Conservation (phyloP, 1,284 basidiomycete species). For the Acaromyces ingoldii region DNA sequence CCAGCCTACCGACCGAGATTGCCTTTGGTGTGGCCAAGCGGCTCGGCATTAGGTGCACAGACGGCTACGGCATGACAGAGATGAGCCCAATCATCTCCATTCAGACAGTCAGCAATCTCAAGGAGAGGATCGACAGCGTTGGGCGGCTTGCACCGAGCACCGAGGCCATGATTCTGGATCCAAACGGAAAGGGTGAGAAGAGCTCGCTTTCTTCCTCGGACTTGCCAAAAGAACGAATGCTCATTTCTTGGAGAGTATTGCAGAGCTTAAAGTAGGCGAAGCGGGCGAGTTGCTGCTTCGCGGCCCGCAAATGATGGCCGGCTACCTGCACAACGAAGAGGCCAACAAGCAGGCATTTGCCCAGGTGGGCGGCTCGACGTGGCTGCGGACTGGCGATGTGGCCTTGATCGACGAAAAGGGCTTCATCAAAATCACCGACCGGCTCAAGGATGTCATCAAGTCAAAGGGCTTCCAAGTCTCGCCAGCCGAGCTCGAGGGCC, state of each 20-base stretch:
- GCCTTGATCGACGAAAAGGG: conserved; percentile 36
- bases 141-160: conserved; percentile 42
- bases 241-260: background rate
- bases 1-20: conserved; percentile 33
- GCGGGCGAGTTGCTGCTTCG: conserved; percentile 43
- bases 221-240: background rate
- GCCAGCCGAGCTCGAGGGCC: conserved; percentile 42
- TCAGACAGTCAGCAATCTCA: conserved; percentile 36
- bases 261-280: conserved; percentile 29
- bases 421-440: conserved; percentile 43
- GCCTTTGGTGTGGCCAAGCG: conserved; percentile 28
- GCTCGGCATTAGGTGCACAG: conserved; percentile 36
- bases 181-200: conserved; percentile 7
- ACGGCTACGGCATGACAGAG: conserved; percentile 50
- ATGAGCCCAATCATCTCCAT: conserved; percentile 47
- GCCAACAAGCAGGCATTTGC: conserved; percentile 36
- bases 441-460: conserved; percentile 50
- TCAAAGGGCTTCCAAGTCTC: conserved; percentile 49
- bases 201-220: background rate
- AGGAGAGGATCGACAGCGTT: conserved; percentile 26
- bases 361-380: conserved; percentile 9
- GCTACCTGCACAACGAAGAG: conserved; percentile 45
- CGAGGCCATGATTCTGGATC: conserved; percentile 33
- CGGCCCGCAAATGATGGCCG: conserved; percentile 49
- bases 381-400: conserved; percentile 44